Base-by-base conservation (phyloP, 805 yeast genomes). In the Yueomyces sp. region DNA sequence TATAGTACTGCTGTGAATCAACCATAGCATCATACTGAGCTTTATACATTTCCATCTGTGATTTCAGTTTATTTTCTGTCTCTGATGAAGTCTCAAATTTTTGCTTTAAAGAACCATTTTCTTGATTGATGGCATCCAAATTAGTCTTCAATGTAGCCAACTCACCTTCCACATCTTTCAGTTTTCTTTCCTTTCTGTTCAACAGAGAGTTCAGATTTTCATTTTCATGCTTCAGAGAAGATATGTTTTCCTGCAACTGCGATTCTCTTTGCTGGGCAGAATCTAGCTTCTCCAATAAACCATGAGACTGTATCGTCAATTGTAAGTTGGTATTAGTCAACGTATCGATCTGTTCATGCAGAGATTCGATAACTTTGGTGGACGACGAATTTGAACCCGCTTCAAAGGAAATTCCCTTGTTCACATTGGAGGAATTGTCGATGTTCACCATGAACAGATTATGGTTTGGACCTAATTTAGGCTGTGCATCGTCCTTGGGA, bases 201-300 rank as follows among this genome's bases (percentile, higher is more conserved):
- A 85, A 62, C 48, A 83, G 63, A 1, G 86, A 77, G 52, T 74
- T 79, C 38, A 81, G 68, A 66, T 80, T 80, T 49, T 83, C 87
- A 52, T 80, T 80, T 53, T 85, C 90, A 57, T 82, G 88, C 59
- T 81, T 81, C 36, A 82, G 67, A 49, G 78, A 79, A 31, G 85
- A 76, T 43, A 70, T 53, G 30, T 69, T 62, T 42, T 74, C 69
- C 52, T 69, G 65, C 47, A 78, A 74, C 58, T 76, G 77, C 47
- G 65, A 39, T 67, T 65, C 56, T 50, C 51, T 51, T 54, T 65
- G 52, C 57, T 64, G 53, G 44, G 62, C 69, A 40, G 69, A 57
- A 49, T 77, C 79, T 7, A 65, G 55, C 50, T 73, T 75, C 49
- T 73, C 66, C 40, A 75, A 63, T 44, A 79, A 79, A 40, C 76